Conservation (phyloP, 768 basidiomycete genomes). For the Podaxis sp. region DNA sequence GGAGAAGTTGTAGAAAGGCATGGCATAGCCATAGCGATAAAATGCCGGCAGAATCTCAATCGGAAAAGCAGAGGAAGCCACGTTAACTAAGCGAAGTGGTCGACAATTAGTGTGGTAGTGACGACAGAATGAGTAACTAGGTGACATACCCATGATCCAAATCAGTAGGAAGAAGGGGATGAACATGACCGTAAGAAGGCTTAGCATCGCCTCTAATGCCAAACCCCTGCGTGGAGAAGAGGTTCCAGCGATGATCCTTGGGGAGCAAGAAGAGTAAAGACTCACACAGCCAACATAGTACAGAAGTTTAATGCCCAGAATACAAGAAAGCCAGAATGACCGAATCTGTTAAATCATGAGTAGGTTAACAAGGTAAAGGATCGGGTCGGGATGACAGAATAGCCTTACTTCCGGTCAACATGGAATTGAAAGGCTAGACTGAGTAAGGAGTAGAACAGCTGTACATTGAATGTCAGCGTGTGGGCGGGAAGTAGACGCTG, state of each 20-base stretch:
- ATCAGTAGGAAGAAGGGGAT: slow-evolving; percentile 61
- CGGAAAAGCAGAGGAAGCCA: slow-evolving; percentile 55
- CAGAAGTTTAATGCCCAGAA: slow-evolving; percentile 69
- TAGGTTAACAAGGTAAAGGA: neutral
- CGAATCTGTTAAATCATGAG: slow-evolving; percentile 35
- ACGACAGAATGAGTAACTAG: neutral
- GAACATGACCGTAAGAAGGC: slow-evolving; percentile 50
- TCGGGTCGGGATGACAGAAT: neutral
- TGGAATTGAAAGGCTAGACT: slow-evolving; percentile 61
- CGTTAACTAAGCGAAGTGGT: slow-evolving; percentile 42
- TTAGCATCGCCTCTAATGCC: slow-evolving; percentile 59
- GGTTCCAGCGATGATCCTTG: neutral
- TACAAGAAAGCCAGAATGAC: slow-evolving; percentile 53
- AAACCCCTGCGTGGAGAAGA: slow-evolving; percentile 43
- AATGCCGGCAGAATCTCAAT: slow-evolving; percentile 50
- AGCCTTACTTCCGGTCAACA: slow-evolving; percentile 45
- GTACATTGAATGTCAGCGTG: neutral
- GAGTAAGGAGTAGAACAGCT: slow-evolving; percentile 60
- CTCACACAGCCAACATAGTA: slow-evolving; percentile 58
- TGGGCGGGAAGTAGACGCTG: neutral
- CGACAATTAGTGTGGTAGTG: neutral
- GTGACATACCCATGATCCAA: slow-evolving; percentile 59
- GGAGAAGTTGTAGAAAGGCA: slow-evolving; percentile 66
- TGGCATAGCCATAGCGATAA: slow-evolving; percentile 60
- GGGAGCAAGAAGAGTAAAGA: slow-evolving; percentile 9